Percentiles rank a stretch among this genome's conserved stretches.
These are phyloP conservation scores for Ogataea paraovalis DNA, from an alignment of 805 yeast genomes.

Conservation along the genomic window DNA sequence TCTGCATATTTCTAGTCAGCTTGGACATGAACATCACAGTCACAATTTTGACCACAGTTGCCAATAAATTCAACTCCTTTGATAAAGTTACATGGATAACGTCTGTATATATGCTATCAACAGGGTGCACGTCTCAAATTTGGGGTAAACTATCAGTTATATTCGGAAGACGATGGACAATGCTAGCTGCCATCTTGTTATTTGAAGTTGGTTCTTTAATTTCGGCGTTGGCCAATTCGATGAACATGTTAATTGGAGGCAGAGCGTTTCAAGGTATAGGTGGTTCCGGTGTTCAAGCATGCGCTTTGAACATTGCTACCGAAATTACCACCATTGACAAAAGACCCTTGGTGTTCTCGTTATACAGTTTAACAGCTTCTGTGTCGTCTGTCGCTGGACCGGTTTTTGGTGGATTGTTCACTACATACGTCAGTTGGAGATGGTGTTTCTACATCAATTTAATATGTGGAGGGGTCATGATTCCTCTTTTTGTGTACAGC, in stretches of 20 bases:
- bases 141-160: slow-evolving; percentile 57
- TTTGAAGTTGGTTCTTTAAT: slow-evolving; percentile 63
- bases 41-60: slow-evolving; percentile 47
- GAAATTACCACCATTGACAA: slow-evolving; percentile 46
- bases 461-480: slow-evolving; percentile 55
- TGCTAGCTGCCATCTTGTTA: slow-evolving; percentile 44
- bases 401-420: slow-evolving; percentile 61
- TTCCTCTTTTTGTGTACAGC: slow-evolving; percentile 34
- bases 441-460: slow-evolving; percentile 71
- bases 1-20: slow-evolving; percentile 33
- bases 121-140: slow-evolving; percentile 47
- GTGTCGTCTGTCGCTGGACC: slow-evolving; percentile 59
- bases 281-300: slow-evolving; percentile 63
- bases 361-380: slow-evolving; percentile 41
- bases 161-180: slow-evolving; percentile 51
- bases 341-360: slow-evolving; percentile 37
- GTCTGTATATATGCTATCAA: slow-evolving; percentile 50
- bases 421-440: slow-evolving; percentile 57
- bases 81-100: slow-evolving; percentile 57
- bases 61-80: slow-evolving; percentile 45
- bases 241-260: slow-evolving; percentile 65
- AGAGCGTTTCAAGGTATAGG: slow-evolving; percentile 70
- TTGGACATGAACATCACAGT: slow-evolving; percentile 56
- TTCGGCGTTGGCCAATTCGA: slow-evolving; percentile 48
- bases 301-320: slow-evolving; percentile 53